Base-by-base conservation (phyloP, 2,329 filamentous ascomycete species). In the Fusarium sp. region DNA sequence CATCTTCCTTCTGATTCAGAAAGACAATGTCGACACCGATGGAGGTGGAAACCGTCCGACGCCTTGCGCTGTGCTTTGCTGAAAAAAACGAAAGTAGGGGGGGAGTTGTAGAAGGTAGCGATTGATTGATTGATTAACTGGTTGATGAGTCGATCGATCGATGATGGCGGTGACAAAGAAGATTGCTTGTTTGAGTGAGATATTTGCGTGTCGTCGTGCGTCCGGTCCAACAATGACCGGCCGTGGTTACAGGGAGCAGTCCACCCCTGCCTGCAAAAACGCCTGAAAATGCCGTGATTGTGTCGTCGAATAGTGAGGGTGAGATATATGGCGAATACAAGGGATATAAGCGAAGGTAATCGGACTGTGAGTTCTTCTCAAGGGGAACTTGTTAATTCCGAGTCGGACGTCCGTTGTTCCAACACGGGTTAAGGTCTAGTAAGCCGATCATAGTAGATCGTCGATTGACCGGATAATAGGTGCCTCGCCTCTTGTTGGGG, bases 401-500 rank as follows among this genome's bases (percentile, higher is more conserved):
- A 20, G 45, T 43, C 18, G 48, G 54, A 75, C 48, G 58, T 69
- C 50, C 22, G 29, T 50, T 37, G 31, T 29, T 75, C 56, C 62
- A 54, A 48, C 35, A 27, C 8, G 18, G 45, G 18, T 24, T 59
- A 33, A 4, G n/a, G 22, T 33, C 35, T 24, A 33, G 39, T 24
- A 37, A 39, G 61, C 43, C 69, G 62, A 64, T 86, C 87, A 95
- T 82, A 95, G 85, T 61, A 95, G 86, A 78, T 95, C 93, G 80
- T 94, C 92, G 78, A 96, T 96, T 68, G 92, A 95, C 66, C 93
- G 88, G 61, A 92, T 90, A 70, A 96, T 95, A 4, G 93, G 92
- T 67, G 90, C 91, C 80, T 93, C 92, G 43, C 93, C 93, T 78
- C 89, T 90, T 14, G 92, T 93, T 0, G 93, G 92, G 18, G 93